Evolutionary conservation across 2,329 filamentous ascomycete species (phyloP).

Genomic region (Phaeosphaeria sp.): DNA sequence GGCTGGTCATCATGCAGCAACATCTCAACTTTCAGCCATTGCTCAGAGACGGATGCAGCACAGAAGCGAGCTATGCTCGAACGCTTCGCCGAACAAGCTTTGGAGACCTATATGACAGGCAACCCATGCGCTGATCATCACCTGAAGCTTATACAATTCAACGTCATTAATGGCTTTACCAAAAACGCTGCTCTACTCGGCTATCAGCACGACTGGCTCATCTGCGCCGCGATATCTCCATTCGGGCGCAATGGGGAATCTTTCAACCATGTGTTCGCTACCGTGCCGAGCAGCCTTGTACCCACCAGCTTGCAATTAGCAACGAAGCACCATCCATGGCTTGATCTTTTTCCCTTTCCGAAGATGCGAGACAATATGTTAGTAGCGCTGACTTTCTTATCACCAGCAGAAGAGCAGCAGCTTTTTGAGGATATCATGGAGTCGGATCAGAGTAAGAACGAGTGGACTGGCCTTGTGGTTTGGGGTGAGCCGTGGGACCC

Average conservation of each 20-base stretch:
- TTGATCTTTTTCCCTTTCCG: background rate
- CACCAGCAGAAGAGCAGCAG: background rate
- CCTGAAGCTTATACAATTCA: background rate
- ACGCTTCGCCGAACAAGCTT: background rate
- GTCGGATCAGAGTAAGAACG: background rate
- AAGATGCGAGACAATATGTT: background rate
- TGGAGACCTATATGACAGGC: background rate
- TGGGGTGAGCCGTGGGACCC: background rate
- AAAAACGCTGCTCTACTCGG: background rate
- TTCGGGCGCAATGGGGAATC: background rate
- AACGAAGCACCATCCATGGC: background rate
- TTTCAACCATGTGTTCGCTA: background rate
- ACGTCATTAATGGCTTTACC: background rate
- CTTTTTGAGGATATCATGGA: background rate
- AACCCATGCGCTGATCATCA: background rate
- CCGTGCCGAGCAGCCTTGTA: background rate
- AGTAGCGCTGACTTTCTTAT: background rate
- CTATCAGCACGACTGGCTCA: background rate
- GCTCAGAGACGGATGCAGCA: background rate
- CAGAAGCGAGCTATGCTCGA: background rate
- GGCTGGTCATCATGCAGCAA: background rate
- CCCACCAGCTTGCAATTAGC: background rate
- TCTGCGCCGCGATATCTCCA: background rate
- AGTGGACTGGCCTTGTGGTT: background rate
- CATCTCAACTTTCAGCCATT: background rate